phyloP scores from a whole-genome alignment of 1,284 basidiomycete genomes.

The Serendipita sp. region DNA sequence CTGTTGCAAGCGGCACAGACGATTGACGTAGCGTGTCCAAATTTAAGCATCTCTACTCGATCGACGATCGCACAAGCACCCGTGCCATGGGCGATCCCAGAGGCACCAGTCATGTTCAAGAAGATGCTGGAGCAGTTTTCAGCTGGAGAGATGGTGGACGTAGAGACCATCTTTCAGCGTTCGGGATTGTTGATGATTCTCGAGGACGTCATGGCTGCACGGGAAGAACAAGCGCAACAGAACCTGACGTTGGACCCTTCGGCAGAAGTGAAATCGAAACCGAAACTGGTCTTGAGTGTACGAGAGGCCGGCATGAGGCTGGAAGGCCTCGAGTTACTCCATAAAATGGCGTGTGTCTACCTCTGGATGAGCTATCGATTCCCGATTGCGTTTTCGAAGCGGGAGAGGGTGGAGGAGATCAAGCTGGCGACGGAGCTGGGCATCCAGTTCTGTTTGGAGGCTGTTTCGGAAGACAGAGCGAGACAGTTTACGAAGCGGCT shows the following conservation, averaged over 20 bases:
- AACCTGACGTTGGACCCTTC: neutral
- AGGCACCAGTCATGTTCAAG: neutral
- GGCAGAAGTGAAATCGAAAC: slow-evolving; percentile 4
- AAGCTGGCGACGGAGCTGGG: slow-evolving; percentile 57
- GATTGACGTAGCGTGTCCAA: neutral
- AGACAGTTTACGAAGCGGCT: neutral
- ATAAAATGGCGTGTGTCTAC: slow-evolving; percentile 73
- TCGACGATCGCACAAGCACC: neutral
- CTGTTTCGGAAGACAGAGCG: slow-evolving; percentile 1
- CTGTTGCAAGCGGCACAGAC: neutral
- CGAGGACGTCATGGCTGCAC: neutral
- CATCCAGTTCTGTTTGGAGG: slow-evolving; percentile 49
- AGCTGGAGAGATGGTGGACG: slow-evolving; percentile 10
- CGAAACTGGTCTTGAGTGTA: slow-evolving; percentile 13
- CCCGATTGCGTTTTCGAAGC: slow-evolving; percentile 55
- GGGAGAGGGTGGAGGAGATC: slow-evolving; percentile 34
- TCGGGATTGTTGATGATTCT: slow-evolving; percentile 2
- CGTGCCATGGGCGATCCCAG: neutral
- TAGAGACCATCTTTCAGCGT: neutral
- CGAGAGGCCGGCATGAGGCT: slow-evolving; percentile 20
- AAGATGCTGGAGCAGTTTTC: neutral
- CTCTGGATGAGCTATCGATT: slow-evolving; percentile 79
- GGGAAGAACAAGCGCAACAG: neutral
- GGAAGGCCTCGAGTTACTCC: slow-evolving; percentile 58
- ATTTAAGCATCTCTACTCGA: neutral